These are phyloP conservation scores for Phytophthora agathidicida DNA, from an alignment of 352 stramenopile species.

Conservation along the genomic window DNA sequence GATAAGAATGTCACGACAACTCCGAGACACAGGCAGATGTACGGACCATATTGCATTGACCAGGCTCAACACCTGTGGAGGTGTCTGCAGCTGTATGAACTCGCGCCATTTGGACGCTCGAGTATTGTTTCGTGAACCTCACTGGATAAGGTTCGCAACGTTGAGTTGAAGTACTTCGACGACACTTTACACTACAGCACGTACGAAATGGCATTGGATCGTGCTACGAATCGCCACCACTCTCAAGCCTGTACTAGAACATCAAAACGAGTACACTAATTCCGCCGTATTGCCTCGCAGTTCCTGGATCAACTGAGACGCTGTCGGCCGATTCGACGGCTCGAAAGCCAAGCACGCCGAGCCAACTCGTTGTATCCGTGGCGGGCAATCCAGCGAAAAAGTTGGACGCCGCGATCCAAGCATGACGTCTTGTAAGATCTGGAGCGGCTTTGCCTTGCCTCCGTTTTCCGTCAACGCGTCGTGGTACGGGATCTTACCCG, in stretches of 20 bases:
- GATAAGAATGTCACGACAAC: too few relatives aligned
- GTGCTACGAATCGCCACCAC: background rate
- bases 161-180: too few relatives aligned
- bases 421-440: conserved; percentile 51
- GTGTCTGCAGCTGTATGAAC: too few relatives aligned
- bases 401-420: conserved; percentile 42
- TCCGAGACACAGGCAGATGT: conserved; percentile 6
- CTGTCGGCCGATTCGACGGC: conserved; percentile 9
- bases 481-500: conserved; percentile 32
- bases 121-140: too few relatives aligned
- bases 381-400: conserved; percentile 47
- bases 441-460: conserved; percentile 32
- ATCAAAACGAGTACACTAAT: too few relatives aligned
- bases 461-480: conserved; percentile 22
- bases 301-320: conserved; percentile 7
- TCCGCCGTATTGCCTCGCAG: conserved; percentile 9
- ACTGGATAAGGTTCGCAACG: too few relatives aligned
- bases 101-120: too few relatives aligned
- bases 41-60: too few relatives aligned
- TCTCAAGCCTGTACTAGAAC: too few relatives aligned
- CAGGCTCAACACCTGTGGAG: background rate
- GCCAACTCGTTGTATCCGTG: conserved; percentile 25
- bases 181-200: too few relatives aligned
- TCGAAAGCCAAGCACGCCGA: conserved; percentile 26
- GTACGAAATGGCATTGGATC: background rate